A percentile compares a stretch with the other conserved stretches of the same genome.
These are phyloP conservation scores for Wickerhamomyces sp. DNA, from an alignment of 1,139 yeast genomes.

Conservation along the genomic window DNA sequence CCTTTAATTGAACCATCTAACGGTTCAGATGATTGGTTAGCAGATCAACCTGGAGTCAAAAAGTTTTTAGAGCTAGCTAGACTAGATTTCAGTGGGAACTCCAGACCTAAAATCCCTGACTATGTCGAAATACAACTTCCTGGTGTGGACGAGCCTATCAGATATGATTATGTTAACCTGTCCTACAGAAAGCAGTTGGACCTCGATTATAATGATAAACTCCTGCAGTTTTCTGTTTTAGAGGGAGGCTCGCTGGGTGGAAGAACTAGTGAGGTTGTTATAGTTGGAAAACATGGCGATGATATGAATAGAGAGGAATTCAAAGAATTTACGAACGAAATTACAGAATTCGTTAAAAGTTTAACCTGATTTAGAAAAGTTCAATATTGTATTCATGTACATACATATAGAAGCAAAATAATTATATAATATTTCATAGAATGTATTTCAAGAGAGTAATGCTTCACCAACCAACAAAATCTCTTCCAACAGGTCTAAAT, in stretches of 20 bases:
- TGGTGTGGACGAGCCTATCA: slow-evolving; percentile 29
- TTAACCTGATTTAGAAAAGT: slow-evolving; percentile 1
- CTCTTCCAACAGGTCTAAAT: slow-evolving; percentile 66
- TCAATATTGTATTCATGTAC: neutral
- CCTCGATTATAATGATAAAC: slow-evolving; percentile 34
- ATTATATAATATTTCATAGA: too few relatives aligned
- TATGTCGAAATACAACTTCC: slow-evolving; percentile 33
- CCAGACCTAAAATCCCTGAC: slow-evolving; percentile 34
- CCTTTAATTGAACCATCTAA: slow-evolving; percentile 12
- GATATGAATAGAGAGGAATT: slow-evolving; percentile 23
- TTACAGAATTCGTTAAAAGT: slow-evolving; percentile 20
- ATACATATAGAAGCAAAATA: neutral
- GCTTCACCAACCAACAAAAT: slow-evolving; percentile 53
- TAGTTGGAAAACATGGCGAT: slow-evolving; percentile 36
- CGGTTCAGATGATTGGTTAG: slow-evolving; percentile 31
- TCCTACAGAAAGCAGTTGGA: slow-evolving; percentile 42
- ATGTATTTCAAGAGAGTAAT: neutral
- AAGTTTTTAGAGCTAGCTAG: slow-evolving; percentile 36
- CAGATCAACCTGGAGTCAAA: slow-evolving; percentile 45
- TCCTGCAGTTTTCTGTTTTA: slow-evolving; percentile 43
- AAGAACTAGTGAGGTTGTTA: slow-evolving; percentile 41
- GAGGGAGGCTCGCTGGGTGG: slow-evolving; percentile 61
- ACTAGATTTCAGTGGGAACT: slow-evolving; percentile 36
- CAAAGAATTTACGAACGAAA: slow-evolving; percentile 25
- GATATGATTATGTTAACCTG: slow-evolving; percentile 42